phyloP scores from a whole-genome alignment of 768 basidiomycete genomes.

The Multifurca ochricompacta region DNA sequence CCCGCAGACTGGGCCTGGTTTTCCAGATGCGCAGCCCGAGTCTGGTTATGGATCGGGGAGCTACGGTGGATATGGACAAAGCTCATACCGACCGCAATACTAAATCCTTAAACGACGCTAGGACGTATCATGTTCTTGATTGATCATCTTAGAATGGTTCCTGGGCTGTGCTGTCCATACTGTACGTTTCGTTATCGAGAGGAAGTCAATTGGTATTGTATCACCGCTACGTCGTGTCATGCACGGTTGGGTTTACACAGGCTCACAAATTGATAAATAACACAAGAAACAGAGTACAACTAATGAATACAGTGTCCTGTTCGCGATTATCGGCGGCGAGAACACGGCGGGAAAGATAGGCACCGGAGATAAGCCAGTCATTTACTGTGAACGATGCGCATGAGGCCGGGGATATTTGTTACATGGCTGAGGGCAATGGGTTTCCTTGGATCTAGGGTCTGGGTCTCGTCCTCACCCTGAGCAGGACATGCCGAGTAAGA shows the following conservation, averaged over 20 bases:
- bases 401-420: constrained; percentile 59
- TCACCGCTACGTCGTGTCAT: too few species aligned
- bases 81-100: constrained; percentile 7
- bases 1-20: background rate
- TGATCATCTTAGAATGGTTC: background rate
- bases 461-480: constrained; percentile 32
- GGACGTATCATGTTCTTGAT: background rate
- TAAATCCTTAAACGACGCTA: background rate
- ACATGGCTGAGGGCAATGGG: constrained; percentile 58
- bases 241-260: too few species aligned
- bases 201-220: background rate
- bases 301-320: background rate
- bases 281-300: background rate
- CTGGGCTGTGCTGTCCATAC: background rate
- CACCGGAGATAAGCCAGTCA: background rate
- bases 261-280: too few species aligned
- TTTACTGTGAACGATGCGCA: constrained; percentile 54
- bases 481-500: constrained; percentile 55
- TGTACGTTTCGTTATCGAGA: background rate
- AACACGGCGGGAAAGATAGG: background rate
- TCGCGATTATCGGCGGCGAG: background rate
- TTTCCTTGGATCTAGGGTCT: constrained; percentile 48
- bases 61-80: constrained; percentile 5
- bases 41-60: constrained; percentile 8
- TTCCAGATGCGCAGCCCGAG: constrained; percentile 17